Percentiles rank a stretch among this genome's conserved stretches.
Conservation (phyloP, 805 yeast genomes). For the Sugiyamaella floridensis region DNA sequence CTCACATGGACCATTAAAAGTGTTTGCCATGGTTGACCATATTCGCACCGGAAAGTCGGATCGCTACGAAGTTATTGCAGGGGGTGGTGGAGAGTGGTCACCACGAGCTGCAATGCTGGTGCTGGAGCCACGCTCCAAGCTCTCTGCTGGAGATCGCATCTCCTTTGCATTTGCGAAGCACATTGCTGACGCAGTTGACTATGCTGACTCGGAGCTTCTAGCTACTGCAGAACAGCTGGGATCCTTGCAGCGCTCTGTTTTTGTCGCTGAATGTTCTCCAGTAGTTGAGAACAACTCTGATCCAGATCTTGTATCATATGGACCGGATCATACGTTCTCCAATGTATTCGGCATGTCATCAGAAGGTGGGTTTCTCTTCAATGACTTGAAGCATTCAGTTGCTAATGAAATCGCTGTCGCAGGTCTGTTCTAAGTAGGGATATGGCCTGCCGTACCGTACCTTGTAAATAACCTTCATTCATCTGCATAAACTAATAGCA, state of each 20-base stretch:
- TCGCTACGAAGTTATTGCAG: slow-evolving; percentile 54
- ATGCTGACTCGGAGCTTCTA: not conserved
- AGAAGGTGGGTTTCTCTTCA: slow-evolving; percentile 28
- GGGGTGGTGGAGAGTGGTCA: slow-evolving; percentile 78
- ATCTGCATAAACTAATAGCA: not conserved
- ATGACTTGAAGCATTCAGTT: slow-evolving; percentile 25
- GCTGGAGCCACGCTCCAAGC: slow-evolving; percentile 49
- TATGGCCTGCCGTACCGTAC: too few relatives aligned
- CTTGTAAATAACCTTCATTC: not conserved
- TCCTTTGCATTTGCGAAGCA: slow-evolving; percentile 32
- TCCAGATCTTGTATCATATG: slow-evolving; percentile 13
- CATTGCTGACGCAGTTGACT: not conserved
- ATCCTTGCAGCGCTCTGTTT: not conserved
- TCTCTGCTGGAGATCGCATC: slow-evolving; percentile 40
- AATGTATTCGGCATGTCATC: slow-evolving; percentile 29
- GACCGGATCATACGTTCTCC: slow-evolving; percentile 14
- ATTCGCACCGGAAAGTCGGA: not conserved
- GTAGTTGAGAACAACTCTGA: slow-evolving; percentile 21
- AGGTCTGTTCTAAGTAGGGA: not conserved
- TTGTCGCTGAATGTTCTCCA: slow-evolving; percentile 26
- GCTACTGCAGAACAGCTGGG: not conserved
- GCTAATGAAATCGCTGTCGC: slow-evolving; percentile 22
- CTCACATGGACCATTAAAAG: slow-evolving; percentile 13
- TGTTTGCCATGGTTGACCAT: slow-evolving; percentile 14
- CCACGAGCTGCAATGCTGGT: slow-evolving; percentile 61